These are phyloP conservation scores for Lentinula edodes DNA, from an alignment of 768 basidiomycete species.

Conservation along the genomic window DNA sequence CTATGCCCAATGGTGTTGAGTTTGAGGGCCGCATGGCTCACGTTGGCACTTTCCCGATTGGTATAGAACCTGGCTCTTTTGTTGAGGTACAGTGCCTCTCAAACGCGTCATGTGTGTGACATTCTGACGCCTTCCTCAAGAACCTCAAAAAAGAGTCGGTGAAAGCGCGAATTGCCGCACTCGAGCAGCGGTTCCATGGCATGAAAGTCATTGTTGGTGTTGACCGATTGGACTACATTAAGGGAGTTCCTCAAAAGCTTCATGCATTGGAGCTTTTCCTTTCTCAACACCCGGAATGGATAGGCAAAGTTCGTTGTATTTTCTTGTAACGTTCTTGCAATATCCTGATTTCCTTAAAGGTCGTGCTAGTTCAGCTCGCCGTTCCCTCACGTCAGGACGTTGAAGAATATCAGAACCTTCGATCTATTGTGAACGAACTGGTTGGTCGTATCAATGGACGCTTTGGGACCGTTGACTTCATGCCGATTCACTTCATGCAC, in stretches of 20 bases:
- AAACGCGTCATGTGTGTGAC: neutral
- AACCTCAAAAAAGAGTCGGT: constrained; percentile 79
- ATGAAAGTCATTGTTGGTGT: constrained; percentile 98
- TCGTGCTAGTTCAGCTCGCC: constrained; percentile 94
- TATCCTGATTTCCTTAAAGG: constrained; percentile 34
- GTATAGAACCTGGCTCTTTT: constrained; percentile 93
- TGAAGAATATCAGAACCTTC: constrained; percentile 97
- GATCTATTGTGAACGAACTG: constrained; percentile 93
- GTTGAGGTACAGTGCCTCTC: constrained; percentile 49
- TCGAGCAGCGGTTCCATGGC: constrained; percentile 88
- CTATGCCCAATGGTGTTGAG: constrained; percentile 97
- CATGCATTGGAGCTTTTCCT: constrained; percentile 96
- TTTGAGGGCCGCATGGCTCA: constrained; percentile 93
- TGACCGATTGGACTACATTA: constrained; percentile 98
- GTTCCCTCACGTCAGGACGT: constrained; percentile 98
- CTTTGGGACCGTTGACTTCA: constrained; percentile 98
- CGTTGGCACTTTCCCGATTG: constrained; percentile 98
- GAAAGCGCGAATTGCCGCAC: constrained; percentile 69
- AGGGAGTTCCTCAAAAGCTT: constrained; percentile 97
- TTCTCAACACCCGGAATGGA: constrained; percentile 97
- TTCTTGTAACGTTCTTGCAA: neutral
- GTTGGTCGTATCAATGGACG: constrained; percentile 98
- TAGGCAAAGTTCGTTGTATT: constrained; percentile 70
- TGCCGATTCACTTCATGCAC: constrained; percentile 99
- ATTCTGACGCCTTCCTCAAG: constrained; percentile 26